Conservation (phyloP, 495 filamentous ascomycete species). For the Aspergillus haitiensis region DNA sequence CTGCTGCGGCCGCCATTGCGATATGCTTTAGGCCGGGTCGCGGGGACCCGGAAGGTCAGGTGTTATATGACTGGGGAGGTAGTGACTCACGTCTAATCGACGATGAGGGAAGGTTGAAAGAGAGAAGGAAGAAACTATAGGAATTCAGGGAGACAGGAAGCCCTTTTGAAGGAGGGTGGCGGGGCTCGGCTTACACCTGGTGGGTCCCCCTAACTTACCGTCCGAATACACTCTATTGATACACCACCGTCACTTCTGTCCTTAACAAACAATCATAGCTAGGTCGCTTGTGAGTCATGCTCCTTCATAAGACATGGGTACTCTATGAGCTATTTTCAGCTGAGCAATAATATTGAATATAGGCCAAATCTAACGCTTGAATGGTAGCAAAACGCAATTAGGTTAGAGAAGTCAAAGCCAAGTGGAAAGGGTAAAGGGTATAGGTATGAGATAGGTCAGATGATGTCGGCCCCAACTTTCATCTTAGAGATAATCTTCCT, state of each 20-base stretch:
- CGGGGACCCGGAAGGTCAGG: conserved; percentile 21
- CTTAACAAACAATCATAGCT: no score
- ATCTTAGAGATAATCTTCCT: conserved; percentile 23
- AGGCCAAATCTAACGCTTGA: no score
- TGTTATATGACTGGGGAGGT: conserved; percentile 3
- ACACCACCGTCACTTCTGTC: no score
- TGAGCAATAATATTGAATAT: no score
- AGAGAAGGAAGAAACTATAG: conserved; percentile 1
- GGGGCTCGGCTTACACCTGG: conserved; percentile 6
- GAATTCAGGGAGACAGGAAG: not conserved
- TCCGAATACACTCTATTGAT: no score
- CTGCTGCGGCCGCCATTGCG: conserved; percentile 19
- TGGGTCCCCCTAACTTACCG: not conserved
- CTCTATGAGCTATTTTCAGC: no score
- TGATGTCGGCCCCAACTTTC: conserved; percentile 23
- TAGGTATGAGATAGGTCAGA: conserved; percentile 11
- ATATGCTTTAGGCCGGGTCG: conserved; percentile 22
- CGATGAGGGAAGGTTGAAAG: not conserved
- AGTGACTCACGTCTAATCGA: conserved; percentile 8
- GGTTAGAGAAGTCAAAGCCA: not conserved
- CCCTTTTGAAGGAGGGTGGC: conserved; percentile 5
- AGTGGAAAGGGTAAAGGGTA: not conserved
- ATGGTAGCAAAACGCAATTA: not conserved
- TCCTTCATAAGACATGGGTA: no score
- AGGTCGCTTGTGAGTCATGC: no score